Conservation (phyloP, 371 early-diverging fungal genomes). For the Mortierella sp. region DNA sequence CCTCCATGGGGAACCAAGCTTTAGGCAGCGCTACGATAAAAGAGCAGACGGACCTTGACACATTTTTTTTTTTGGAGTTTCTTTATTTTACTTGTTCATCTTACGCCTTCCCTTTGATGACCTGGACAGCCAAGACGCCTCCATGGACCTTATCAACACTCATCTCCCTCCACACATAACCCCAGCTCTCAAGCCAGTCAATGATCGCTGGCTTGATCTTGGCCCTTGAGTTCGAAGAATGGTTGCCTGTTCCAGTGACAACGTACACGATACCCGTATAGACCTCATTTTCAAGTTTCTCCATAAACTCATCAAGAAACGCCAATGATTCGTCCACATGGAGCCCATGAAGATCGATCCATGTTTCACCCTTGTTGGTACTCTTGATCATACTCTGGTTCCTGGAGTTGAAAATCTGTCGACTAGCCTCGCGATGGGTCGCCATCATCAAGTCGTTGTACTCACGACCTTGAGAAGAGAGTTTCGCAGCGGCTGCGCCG, state of each 20-base stretch:
- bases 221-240: slow-evolving; percentile 38
- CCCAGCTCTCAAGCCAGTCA: slow-evolving; percentile 56
- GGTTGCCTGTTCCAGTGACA: slow-evolving; percentile 64
- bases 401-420: slow-evolving; percentile 63
- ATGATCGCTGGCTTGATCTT: slow-evolving; percentile 54
- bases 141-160: slow-evolving; percentile 37
- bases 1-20: no score
- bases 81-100: slow-evolving; percentile 10
- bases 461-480: slow-evolving; percentile 66
- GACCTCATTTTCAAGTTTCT: slow-evolving; percentile 55
- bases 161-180: slow-evolving; percentile 57
- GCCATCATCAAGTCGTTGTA: slow-evolving; percentile 69
- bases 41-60: no score
- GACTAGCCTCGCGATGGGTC: slow-evolving; percentile 67
- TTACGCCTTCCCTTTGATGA: slow-evolving; percentile 48
- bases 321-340: slow-evolving; percentile 68
- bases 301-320: slow-evolving; percentile 61
- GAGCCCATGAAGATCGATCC: slow-evolving; percentile 72
- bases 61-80: slow-evolving; percentile 14
- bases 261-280: slow-evolving; percentile 60
- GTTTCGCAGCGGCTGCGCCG: slow-evolving; percentile 62
- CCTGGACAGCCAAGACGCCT: slow-evolving; percentile 46
- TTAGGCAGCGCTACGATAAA: no score
- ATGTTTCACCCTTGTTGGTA: slow-evolving; percentile 45
- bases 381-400: slow-evolving; percentile 57